Evolutionary conservation across 805 yeast species (phyloP), one percentile per base, ranked within the genome.

Genomic region (Yamadazyma ubonensis): DNA sequence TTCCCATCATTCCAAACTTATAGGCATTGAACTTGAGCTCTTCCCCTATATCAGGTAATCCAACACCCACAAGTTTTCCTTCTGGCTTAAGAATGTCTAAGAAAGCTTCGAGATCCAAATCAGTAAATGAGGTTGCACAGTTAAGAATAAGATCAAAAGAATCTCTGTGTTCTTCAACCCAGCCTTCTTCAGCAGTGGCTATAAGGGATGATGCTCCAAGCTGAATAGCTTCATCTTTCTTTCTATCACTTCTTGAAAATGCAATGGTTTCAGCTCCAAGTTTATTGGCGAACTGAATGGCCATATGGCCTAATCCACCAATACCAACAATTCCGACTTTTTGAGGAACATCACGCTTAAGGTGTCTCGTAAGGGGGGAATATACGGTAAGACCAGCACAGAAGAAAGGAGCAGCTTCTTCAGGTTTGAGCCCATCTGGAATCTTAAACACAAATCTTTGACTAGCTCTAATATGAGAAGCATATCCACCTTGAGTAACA

Each of bases 301-400:
- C 81, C 68, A 78, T 68, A 64, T 78, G 82, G 34, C 86, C 86
- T 41, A 81, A 69, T 25, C 86, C 86, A 38, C 86, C 86, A 43
- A 81, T 70, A 39, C 85, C 86, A 42, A 75, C 71, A 41, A 81
- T 61, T 29, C 82, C 86, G 36, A 81, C 82, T 16, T 29, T 36
- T 16, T 21, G 22, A 10, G 15, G 6, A 4, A 6, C 6, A 11
- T 23, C 29, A 5, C 6, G 12, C 63, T 70, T 33, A 66, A 65
- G 14, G 69, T 38, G 71, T 75, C 58, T 76, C 61, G 29, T 57
- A 59, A 46, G 75, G 15, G 81, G 81, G 25, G 75, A 70, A 50
- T 63, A 76, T 16, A 71, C 77, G 4, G 81, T 76, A 41, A 75
- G 61, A 28, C 81, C 81, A 40, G 76, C 81, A 58, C 81, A 76